Conservation (phyloP, 805 yeast species). For the Starmerella apis region DNA sequence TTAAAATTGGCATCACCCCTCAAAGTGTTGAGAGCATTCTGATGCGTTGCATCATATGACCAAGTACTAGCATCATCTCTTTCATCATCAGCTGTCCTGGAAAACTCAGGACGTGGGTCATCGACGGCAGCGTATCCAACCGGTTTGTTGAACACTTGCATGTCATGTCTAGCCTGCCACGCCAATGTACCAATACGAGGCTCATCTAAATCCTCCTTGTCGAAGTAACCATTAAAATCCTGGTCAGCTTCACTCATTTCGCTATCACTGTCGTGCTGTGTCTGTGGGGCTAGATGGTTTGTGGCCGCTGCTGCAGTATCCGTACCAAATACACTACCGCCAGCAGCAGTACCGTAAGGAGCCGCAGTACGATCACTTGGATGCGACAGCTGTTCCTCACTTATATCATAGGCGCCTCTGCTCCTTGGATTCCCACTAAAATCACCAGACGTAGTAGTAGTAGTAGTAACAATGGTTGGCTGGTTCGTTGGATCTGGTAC, state of each 20-base stretch:
- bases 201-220: background rate
- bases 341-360: background rate
- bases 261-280: slow-evolving; percentile 14
- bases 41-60: slow-evolving; percentile 14
- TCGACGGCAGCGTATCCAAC: slow-evolving; percentile 11
- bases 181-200: slow-evolving; percentile 19
- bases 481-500: too few relatives aligned
- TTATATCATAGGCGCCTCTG: background rate
- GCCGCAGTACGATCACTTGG: background rate
- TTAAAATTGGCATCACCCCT: slow-evolving; percentile 4
- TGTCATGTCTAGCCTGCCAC: slow-evolving; percentile 23
- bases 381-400: background rate
- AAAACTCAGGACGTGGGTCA: background rate
- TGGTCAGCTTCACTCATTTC: slow-evolving; percentile 21
- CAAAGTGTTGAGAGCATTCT: slow-evolving; percentile 10
- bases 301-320: background rate
- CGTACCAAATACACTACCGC: too few relatives aligned
- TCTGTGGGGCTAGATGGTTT: background rate
- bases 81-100: slow-evolving; percentile 6
- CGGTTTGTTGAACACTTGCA: slow-evolving; percentile 17
- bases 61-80: slow-evolving; percentile 27
- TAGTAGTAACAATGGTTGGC: too few relatives aligned
- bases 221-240: slow-evolving; percentile 4
- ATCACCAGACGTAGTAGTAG: background rate
- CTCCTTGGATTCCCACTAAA: background rate